Conservation (phyloP, 2,329 filamentous ascomycete genomes). For the Penicillium paneum region DNA sequence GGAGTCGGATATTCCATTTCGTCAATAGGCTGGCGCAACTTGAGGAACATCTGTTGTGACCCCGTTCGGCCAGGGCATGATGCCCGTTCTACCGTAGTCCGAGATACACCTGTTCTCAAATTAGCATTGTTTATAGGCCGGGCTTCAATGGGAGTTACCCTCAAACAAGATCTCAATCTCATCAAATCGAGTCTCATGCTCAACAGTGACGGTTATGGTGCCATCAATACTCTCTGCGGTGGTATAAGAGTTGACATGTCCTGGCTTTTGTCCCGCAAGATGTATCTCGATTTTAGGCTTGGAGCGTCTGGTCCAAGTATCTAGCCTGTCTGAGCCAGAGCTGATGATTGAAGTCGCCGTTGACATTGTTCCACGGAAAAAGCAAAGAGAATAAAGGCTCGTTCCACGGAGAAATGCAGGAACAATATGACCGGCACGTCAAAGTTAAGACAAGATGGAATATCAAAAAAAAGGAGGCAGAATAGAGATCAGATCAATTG, state of each 20-base stretch:
- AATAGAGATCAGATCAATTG: not conserved
- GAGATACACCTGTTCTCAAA: conserved; percentile 43
- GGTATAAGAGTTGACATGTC: conserved; percentile 50
- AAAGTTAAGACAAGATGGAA: not conserved
- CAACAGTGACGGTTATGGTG: conserved; percentile 48
- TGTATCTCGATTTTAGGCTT: conserved; percentile 33
- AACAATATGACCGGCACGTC: not conserved
- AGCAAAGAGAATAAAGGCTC: not conserved
- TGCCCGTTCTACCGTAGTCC: conserved; percentile 55
- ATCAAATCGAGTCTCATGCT: conserved; percentile 56
- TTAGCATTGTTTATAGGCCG: not conserved
- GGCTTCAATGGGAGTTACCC: conserved; percentile 35
- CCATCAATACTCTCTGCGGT: conserved; percentile 59
- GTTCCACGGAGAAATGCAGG: not conserved
- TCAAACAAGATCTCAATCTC: conserved; percentile 58
- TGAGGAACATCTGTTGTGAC: conserved; percentile 60
- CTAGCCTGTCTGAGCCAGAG: conserved; percentile 26
- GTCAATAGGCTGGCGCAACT: conserved; percentile 59
- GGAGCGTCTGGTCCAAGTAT: conserved; percentile 26
- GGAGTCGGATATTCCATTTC: conserved; percentile 53
- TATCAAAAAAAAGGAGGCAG: not conserved
- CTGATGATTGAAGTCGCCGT: conserved; percentile 27
- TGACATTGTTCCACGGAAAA: conserved; percentile 11
- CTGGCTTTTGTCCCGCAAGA: conserved; percentile 29
- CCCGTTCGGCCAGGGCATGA: conserved; percentile 54